Percentiles rank a stretch among this genome's conserved stretches.
These are phyloP conservation scores for Cymbidium sinense DNA, from an alignment of 106 monocot genomes.

Conservation along the genomic window DNA sequence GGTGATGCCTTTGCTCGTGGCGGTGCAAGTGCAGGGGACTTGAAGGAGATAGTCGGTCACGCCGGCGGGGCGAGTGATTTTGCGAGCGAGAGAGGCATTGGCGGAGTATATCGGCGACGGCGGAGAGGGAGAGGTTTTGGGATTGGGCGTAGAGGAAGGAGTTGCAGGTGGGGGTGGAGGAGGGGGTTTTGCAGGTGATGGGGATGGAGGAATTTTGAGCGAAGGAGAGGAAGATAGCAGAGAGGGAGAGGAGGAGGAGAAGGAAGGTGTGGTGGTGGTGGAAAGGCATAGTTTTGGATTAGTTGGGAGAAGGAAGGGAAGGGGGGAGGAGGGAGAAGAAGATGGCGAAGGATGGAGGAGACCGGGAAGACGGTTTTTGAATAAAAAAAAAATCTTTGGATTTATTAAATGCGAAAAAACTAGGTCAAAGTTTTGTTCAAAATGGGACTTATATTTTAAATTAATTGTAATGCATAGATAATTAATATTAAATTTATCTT, in stretches of 20 bases:
- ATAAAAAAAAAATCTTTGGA: too few relatives aligned
- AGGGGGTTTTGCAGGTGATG: constrained; percentile 16
- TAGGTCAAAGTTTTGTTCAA: too few relatives aligned
- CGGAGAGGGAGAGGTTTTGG: constrained; percentile 10
- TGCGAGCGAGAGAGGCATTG: constrained; percentile 5
- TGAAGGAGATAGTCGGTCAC: constrained; percentile 19
- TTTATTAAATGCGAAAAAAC: too few relatives aligned
- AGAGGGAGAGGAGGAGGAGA: constrained; percentile 18
- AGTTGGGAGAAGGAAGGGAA: neutral
- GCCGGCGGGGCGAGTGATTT: constrained; percentile 8
- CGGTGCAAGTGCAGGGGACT: constrained; percentile 30
- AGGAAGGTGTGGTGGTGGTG: neutral
- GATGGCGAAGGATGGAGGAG: too few relatives aligned
- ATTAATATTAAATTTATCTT: too few relatives aligned
- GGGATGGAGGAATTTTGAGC: constrained; percentile 6
- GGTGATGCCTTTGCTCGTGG: neutral
- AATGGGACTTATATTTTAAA: too few relatives aligned
- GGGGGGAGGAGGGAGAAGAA: too few relatives aligned
- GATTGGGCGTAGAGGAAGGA: constrained; percentile 27
- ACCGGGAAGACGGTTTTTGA: too few relatives aligned
- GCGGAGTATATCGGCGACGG: neutral
- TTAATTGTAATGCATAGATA: too few relatives aligned
- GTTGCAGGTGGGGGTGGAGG: constrained; percentile 13
- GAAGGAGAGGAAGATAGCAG: constrained; percentile 10
- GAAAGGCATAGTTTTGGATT: neutral